These are phyloP conservation scores for Pistacia integerrima DNA, from an alignment of 345 rosid species.

Conservation along the genomic window DNA sequence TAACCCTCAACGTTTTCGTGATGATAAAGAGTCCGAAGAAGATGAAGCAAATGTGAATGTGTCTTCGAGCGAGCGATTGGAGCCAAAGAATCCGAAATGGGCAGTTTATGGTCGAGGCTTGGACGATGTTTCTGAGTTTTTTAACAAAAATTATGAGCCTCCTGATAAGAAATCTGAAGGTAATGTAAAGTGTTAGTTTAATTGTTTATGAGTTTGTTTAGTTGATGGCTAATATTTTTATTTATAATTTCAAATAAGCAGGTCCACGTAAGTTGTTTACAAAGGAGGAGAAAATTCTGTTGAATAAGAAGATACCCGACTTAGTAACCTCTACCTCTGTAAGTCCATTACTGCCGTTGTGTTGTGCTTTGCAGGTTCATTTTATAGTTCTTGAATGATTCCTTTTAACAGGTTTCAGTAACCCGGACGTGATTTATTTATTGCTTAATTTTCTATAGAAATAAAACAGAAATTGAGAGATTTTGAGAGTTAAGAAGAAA, in stretches of 20 bases:
- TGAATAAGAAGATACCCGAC: too few species aligned
- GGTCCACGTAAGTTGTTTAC: constrained; percentile 70
- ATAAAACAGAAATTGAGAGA: too few species aligned
- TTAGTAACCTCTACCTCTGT: too few species aligned
- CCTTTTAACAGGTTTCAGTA: neutral
- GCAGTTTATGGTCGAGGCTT: constrained; percentile 90
- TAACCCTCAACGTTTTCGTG: constrained; percentile 42
- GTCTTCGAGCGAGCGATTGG: constrained; percentile 50
- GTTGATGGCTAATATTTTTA: neutral
- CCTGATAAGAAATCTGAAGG: constrained; percentile 59
- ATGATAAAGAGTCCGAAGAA: constrained; percentile 20
- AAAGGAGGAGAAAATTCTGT: too few species aligned
- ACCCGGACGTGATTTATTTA: too few species aligned
- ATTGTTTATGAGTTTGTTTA: neutral
- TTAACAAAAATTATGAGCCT: constrained; percentile 60
- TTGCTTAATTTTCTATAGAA: too few species aligned
- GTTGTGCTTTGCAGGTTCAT: too few species aligned
- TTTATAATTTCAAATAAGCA: constrained; percentile 28
- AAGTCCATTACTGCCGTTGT: too few species aligned
- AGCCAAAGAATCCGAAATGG: constrained; percentile 86
- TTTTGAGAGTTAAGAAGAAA: too few species aligned
- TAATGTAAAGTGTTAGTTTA: constrained; percentile 16
- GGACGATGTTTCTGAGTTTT: constrained; percentile 71
- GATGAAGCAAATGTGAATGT: constrained; percentile 18
- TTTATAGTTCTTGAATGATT: neutral